Evolutionary conservation across 306 rosid species (phyloP).

Genomic region (Quercus mongolica): DNA sequence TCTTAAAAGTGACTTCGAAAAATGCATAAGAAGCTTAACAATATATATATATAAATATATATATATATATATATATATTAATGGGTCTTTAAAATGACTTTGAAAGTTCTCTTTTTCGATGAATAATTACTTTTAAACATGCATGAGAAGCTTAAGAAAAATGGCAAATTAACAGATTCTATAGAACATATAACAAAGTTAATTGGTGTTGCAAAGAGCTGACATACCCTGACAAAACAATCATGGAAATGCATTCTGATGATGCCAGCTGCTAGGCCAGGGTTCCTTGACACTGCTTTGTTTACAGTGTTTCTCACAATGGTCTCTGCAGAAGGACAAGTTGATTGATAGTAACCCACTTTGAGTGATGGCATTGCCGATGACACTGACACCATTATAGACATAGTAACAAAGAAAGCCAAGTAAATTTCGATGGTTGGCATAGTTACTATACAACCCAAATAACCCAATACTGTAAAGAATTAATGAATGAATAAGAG

Average conservation of each 20-base stretch:
- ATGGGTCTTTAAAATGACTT: too few relatives aligned
- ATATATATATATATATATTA: too few relatives aligned
- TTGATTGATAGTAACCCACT: conserved; percentile 20
- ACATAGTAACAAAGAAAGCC: conserved; percentile 3
- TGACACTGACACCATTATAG: background rate
- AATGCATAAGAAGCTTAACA: too few relatives aligned
- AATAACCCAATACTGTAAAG: too few relatives aligned
- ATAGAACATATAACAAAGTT: too few relatives aligned
- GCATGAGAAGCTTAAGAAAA: background rate
- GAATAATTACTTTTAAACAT: background rate
- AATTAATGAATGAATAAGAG: background rate
- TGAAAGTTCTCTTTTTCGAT: too few relatives aligned
- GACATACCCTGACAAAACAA: conserved; percentile 41
- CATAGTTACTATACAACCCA: too few relatives aligned
- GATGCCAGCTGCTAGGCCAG: conserved; percentile 38
- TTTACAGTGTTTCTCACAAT: conserved; percentile 22
- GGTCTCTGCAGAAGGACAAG: conserved; percentile 29
- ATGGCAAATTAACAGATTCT: too few relatives aligned
- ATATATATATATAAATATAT: too few relatives aligned
- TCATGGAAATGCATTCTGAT: conserved; percentile 48
- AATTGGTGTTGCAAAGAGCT: too few relatives aligned
- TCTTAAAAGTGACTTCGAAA: too few relatives aligned
- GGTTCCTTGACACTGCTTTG: conserved; percentile 25
- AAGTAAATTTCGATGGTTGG: background rate
- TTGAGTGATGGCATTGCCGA: conserved; percentile 9